Percentiles rank a stretch among this genome's conserved stretches.
Evolutionary conservation across 2,329 filamentous ascomycete genomes (phyloP).

Genomic region (Xenoacremonium recifei): DNA sequence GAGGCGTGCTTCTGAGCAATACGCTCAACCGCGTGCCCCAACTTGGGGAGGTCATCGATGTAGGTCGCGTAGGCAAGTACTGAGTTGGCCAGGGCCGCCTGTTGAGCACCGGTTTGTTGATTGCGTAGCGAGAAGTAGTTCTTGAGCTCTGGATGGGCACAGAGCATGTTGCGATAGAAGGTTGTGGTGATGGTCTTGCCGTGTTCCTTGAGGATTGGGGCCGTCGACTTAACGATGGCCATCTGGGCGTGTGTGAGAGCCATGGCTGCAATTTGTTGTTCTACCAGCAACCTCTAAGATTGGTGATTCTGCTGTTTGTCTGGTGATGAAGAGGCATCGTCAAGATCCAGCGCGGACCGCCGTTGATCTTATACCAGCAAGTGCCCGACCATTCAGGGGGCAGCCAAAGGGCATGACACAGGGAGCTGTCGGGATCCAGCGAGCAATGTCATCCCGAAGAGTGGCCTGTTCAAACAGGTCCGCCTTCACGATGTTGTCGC

Average conservation of each 20-base stretch:
- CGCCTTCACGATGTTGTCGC: constrained; percentile 4
- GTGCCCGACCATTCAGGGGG: constrained; percentile 13
- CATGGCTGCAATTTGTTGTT: constrained; percentile 31
- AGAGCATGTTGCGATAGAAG: constrained; percentile 71
- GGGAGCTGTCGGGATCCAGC: not conserved
- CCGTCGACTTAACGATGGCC: constrained; percentile 73
- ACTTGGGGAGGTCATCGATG: constrained; percentile 65
- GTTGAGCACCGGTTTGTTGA: constrained; percentile 66
- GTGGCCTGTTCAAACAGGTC: not conserved
- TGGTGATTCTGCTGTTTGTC: not conserved
- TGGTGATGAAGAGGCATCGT: not conserved
- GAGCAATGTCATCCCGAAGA: not conserved
- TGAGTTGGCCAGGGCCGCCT: constrained; percentile 65
- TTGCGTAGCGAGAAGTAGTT: constrained; percentile 71
- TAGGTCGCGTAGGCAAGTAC: constrained; percentile 71
- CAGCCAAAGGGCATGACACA: constrained; percentile 18
- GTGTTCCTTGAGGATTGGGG: constrained; percentile 67
- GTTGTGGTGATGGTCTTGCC: constrained; percentile 66
- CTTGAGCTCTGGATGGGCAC: constrained; percentile 61
- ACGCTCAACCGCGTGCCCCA: constrained; percentile 58
- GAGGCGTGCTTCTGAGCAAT: constrained; percentile 77
- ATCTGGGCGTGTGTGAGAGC: constrained; percentile 63
- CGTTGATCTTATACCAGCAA: constrained; percentile 20
- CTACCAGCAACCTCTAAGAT: no score
- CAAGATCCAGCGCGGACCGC: not conserved